These are phyloP conservation scores for Fusarium mexicanum DNA, from an alignment of 2,329 filamentous ascomycete species.

Conservation along the genomic window DNA sequence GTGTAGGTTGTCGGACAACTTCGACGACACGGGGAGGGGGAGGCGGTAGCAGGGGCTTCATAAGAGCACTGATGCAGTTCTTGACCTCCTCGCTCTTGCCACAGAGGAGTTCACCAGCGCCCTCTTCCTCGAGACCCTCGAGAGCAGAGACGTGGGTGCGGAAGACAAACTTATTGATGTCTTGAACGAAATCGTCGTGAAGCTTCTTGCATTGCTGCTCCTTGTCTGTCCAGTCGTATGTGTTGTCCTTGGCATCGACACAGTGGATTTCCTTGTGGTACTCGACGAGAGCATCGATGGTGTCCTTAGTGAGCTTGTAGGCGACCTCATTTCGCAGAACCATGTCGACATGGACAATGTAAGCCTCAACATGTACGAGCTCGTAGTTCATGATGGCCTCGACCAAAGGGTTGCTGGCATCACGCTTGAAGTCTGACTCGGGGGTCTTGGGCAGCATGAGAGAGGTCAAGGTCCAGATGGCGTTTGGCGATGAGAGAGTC, in stretches of 20 bases:
- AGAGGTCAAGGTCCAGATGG: constrained; percentile 94
- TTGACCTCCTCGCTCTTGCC: constrained; percentile 96
- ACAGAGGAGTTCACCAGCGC: constrained; percentile 89
- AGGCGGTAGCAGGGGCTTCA: constrained; percentile 86
- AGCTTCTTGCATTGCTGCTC: constrained; percentile 96
- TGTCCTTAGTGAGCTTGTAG: constrained; percentile 95
- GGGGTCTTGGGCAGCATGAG: constrained; percentile 92
- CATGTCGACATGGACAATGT: constrained; percentile 99
- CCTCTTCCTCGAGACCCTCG: constrained; percentile 96
- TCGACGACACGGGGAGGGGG: constrained; percentile 91
- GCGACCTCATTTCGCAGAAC: constrained; percentile 96
- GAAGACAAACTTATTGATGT: constrained; percentile 97
- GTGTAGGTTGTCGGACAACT: constrained; percentile 83
- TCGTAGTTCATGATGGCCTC: constrained; percentile 94
- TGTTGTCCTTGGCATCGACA: constrained; percentile 86
- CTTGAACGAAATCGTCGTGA: constrained; percentile 95
- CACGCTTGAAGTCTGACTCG: constrained; percentile 83
- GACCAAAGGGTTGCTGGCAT: constrained; percentile 65
- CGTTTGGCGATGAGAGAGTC: constrained; percentile 86
- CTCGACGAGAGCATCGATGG: constrained; percentile 91
- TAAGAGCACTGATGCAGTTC: constrained; percentile 81
- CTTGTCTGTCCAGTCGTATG: constrained; percentile 96
- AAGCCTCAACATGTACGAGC: constrained; percentile 92
- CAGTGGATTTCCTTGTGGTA: constrained; percentile 98
- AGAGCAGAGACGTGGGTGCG: constrained; percentile 87